Percentiles rank a stretch among this genome's conserved stretches.
Conservation (phyloP, 495 filamentous ascomycete genomes). For the Paragyromitra xinjiangensis region DNA sequence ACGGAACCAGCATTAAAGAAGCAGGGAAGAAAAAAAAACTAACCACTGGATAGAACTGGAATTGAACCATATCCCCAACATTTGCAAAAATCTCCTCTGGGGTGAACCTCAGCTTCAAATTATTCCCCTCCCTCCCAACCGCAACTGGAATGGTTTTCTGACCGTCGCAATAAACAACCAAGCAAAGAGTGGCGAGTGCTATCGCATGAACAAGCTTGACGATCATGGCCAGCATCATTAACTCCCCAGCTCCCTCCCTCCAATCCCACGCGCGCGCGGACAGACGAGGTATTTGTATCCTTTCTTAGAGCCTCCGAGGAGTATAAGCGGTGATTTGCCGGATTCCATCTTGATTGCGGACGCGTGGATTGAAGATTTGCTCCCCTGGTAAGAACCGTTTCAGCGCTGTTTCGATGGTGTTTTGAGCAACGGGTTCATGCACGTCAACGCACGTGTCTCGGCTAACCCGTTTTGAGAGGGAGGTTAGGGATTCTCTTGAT, state of each 20-base stretch:
- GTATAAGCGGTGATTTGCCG: not conserved
- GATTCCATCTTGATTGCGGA: conserved; percentile 19
- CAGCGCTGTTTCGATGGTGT: conserved; percentile 38
- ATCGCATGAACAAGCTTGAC: conserved; percentile 43
- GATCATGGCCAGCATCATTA: conserved; percentile 49
- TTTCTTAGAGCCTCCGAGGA: not conserved
- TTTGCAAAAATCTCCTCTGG: conserved; percentile 58
- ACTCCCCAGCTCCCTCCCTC: conserved; percentile 25
- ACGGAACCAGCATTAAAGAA: not conserved
- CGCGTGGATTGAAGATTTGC: conserved; percentile 10
- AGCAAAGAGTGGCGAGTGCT: conserved; percentile 38
- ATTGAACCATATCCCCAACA: conserved; percentile 64
- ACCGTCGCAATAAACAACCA: conserved; percentile 17
- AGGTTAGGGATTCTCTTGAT: not conserved
- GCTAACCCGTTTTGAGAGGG: conserved; percentile 1
- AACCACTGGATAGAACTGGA: conserved; percentile 65
- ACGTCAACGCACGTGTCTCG: conserved; percentile 30
- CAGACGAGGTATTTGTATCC: conserved; percentile 48
- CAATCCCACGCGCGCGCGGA: conserved; percentile 32
- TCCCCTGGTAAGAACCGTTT: conserved; percentile 24
- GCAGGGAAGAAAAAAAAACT: conserved; percentile 15
- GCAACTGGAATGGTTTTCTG: conserved; percentile 35
- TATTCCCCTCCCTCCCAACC: conserved; percentile 45
- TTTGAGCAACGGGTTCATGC: conserved; percentile 31
- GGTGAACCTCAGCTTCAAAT: conserved; percentile 44